These are phyloP conservation scores for Sordaria brevicollis DNA, from an alignment of 495 filamentous ascomycete species.

Conservation along the genomic window DNA sequence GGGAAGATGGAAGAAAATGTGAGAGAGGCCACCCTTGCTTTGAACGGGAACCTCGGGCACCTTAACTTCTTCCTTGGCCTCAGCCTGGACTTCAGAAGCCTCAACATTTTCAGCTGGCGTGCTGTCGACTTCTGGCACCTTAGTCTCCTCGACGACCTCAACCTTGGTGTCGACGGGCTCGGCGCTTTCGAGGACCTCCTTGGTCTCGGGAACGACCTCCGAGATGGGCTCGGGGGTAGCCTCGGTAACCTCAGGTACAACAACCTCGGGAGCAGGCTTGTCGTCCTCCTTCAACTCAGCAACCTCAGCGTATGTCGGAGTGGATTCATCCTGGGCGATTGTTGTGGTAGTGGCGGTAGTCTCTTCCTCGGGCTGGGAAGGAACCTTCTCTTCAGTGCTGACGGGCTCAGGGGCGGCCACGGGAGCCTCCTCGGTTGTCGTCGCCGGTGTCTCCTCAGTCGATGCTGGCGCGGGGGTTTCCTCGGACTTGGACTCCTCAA, in stretches of 20 bases:
- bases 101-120: not conserved
- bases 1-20: not conserved
- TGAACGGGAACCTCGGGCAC: not conserved
- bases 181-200: not conserved
- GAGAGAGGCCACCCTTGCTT: not conserved
- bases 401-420: not conserved
- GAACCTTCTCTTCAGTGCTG: not conserved
- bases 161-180: not conserved
- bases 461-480: not conserved
- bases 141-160: not conserved
- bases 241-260: not conserved
- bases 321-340: not conserved
- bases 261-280: constrained; percentile 1
- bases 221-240: not conserved
- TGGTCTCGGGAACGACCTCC: not conserved
- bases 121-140: not conserved
- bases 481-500: not conserved
- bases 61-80: not conserved
- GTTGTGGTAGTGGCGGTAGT: not conserved
- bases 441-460: not conserved
- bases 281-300: not conserved
- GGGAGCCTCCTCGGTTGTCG: not conserved
- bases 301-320: not conserved
- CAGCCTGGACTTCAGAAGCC: not conserved
- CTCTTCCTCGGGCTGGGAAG: constrained; percentile 2